A percentile compares a stretch with the other conserved stretches of the same genome.
Evolutionary conservation across 1,284 basidiomycete species (phyloP).

Genomic region (Ustilago nuda): DNA sequence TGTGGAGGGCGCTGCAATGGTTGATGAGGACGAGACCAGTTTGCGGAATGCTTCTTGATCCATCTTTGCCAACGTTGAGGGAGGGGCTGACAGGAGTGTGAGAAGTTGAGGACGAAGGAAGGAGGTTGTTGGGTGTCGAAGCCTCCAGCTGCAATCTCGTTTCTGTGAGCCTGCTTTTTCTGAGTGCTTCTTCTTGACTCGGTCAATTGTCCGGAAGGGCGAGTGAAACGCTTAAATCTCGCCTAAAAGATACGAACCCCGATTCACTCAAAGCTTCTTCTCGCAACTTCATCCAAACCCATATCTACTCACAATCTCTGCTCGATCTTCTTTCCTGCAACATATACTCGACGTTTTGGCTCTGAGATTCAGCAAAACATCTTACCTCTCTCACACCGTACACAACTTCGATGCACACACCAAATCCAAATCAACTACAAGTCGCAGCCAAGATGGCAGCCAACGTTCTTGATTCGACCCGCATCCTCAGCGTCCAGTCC

Average conservation of each 20-base stretch:
- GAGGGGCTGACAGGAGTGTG: no score
- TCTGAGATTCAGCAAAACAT: background rate
- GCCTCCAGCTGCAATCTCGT: background rate
- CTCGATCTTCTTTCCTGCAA: background rate
- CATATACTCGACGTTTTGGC: background rate
- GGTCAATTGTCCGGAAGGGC: conserved; percentile 33
- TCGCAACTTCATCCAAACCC: background rate
- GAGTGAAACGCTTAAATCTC: conserved; percentile 19
- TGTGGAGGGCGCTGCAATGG: background rate
- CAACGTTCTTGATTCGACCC: conserved; percentile 42
- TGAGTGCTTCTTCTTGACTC: conserved; percentile 16
- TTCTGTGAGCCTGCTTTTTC: background rate
- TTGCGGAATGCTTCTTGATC: conserved; percentile 61
- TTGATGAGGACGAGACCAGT: conserved; percentile 41
- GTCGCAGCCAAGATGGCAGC: conserved; percentile 36
- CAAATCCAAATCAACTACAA: background rate
- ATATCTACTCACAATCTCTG: background rate
- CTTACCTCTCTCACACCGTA: background rate
- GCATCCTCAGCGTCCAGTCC: conserved; percentile 79
- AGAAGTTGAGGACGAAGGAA: background rate
- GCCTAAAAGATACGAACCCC: conserved; percentile 4
- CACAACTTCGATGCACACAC: background rate
- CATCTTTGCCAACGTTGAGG: conserved; percentile 29
- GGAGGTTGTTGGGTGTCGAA: background rate
- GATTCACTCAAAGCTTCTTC: background rate